These are phyloP conservation scores for Trypanosoma boissoni DNA, from an alignment of 208 protist species.

Conservation along the genomic window DNA sequence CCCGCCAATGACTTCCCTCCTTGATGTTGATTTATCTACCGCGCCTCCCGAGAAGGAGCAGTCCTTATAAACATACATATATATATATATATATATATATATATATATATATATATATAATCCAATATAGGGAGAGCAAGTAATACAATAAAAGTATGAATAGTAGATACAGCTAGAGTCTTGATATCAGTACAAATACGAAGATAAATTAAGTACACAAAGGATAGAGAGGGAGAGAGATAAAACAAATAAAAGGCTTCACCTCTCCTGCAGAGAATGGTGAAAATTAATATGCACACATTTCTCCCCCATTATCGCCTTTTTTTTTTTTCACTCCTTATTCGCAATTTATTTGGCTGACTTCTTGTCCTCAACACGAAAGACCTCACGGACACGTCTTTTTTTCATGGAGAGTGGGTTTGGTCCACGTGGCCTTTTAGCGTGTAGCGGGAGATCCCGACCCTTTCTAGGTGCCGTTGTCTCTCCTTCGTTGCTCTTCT, in stretches of 20 bases:
- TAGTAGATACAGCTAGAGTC: too few species aligned
- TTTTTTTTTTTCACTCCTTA: conserved; percentile 1
- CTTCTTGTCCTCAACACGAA: conserved; percentile 36
- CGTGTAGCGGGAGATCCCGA: too few species aligned
- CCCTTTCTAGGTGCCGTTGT: too few species aligned
- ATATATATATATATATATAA: neutral
- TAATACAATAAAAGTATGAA: too few species aligned
- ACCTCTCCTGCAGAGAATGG: neutral
- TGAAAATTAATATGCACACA: neutral
- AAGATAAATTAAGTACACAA: neutral
- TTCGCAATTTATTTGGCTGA: too few species aligned
- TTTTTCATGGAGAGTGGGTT: conserved; percentile 87
- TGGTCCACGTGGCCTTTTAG: conserved; percentile 12
- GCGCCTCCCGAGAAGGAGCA: too few species aligned
- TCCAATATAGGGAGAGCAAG: too few species aligned
- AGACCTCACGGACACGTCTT: conserved; percentile 62
- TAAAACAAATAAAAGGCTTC: conserved; percentile 7
- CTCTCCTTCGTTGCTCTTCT: too few species aligned
- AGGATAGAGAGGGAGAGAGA: conserved; percentile 10
- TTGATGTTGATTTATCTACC: conserved; percentile 11
- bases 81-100: conserved; percentile 2
- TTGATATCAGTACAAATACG: neutral
- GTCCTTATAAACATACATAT: neutral
- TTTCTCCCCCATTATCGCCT: conserved; percentile 4
- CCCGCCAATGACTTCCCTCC: neutral